These are phyloP conservation scores for Conticribra weissflogii DNA, from an alignment of 108 stramenopile species.

Conservation along the genomic window DNA sequence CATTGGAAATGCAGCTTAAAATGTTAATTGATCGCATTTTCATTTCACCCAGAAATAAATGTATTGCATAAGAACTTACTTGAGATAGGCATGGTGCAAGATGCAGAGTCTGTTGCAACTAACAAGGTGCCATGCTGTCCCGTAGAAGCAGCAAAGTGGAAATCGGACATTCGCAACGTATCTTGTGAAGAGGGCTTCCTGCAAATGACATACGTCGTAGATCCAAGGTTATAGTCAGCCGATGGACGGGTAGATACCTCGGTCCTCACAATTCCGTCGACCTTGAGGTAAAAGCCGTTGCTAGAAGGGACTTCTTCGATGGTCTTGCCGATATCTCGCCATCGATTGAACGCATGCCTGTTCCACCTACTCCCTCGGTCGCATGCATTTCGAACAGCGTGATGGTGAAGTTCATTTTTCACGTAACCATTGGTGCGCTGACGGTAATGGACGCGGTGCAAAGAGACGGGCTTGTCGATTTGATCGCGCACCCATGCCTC, in stretches of 20 bases:
- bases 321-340: constrained; percentile 31
- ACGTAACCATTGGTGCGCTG: constrained; percentile 21
- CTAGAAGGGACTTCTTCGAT: constrained; percentile 9
- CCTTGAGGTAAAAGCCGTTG: constrained; percentile 3
- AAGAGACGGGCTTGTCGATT: constrained; percentile 13
- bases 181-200: background rate
- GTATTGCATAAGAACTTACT: constrained; percentile 4
- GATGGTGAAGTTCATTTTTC: constrained; percentile 16
- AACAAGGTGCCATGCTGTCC: background rate
- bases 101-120: constrained; percentile 8
- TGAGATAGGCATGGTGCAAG: background rate
- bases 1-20: no score
- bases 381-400: constrained; percentile 17
- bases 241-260: constrained; percentile 19
- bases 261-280: constrained; percentile 23
- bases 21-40: no score
- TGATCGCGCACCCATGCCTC: constrained; percentile 30
- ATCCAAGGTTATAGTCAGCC: background rate
- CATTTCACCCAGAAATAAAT: no score
- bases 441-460: constrained; percentile 32
- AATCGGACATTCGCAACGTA: constrained; percentile 7
- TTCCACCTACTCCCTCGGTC: constrained; percentile 37
- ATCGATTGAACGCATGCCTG: constrained; percentile 32
- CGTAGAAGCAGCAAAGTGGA: constrained; percentile 1
- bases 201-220: constrained; percentile 17